A percentile compares a stretch with the other conserved stretches of the same genome.
phyloP scores from a whole-genome alignment of 2,329 filamentous ascomycete genomes.

The Kalaharituber pfeilii region DNA sequence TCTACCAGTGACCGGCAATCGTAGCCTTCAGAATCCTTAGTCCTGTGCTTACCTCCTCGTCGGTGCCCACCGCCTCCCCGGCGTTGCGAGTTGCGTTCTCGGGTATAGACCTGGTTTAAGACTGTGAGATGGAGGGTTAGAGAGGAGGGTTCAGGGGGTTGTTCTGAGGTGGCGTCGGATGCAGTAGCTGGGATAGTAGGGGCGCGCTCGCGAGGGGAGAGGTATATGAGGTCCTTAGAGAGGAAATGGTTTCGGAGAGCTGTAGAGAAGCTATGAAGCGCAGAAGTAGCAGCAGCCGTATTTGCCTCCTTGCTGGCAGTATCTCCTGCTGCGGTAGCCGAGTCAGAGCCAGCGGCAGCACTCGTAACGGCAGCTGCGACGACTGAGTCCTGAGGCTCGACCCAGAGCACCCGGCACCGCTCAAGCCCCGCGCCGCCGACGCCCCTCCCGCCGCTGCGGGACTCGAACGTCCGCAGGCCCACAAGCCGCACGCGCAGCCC shows the following conservation, averaged over 20 bases:
- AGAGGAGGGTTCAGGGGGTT: background rate
- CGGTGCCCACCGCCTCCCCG: slow-evolving; percentile 22
- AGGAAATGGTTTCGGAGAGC: background rate
- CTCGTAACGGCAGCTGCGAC: background rate
- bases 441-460: background rate
- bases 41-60: slow-evolving; percentile 21
- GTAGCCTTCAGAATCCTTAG: background rate
- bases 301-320: no score
- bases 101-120: slow-evolving; percentile 65
- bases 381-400: background rate
- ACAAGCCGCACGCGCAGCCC: background rate
- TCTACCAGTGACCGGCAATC: background rate
- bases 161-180: background rate
- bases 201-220: no score
- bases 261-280: background rate
- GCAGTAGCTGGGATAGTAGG: no score
- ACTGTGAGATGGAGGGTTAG: slow-evolving; percentile 70
- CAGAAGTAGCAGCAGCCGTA: no score
- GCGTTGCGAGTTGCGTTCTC: slow-evolving; percentile 29
- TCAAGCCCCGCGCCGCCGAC: no score
- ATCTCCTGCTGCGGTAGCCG: background rate
- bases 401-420: background rate
- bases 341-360: background rate
- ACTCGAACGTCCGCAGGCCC: background rate
- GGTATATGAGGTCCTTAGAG: background rate